Base-by-base conservation (phyloP, 192 early-diverging fungal species). In the Entomortierella chlamydospora region DNA sequence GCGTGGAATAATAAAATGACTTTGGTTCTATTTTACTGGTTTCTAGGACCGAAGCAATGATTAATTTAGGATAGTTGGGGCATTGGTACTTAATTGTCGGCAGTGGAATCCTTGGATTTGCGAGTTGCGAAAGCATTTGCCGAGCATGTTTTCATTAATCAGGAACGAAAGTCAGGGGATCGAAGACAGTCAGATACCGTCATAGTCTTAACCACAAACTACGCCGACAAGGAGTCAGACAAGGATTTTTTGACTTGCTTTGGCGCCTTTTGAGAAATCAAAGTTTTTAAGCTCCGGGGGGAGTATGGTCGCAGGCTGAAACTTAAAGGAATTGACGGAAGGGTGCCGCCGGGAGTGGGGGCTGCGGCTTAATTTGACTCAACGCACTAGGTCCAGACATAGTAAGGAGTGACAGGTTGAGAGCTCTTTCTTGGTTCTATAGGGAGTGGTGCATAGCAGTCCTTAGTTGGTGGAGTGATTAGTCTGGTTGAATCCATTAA, bases 31-130 rank as follows among this genome's bases (percentile, higher is more conserved):
- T 85, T 86, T 88, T 88, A 78, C 84, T 88, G 87, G 86, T 85
- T 87, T 88, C 83, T 87, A 84, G 78, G 78, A 83, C 70, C 69
- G 61, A 61, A 86, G 86, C 91, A 91, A 92, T 90, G 88, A 91
- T 92, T 90, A 92, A 89, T n/a, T 91, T 89, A 90, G 86, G 88
- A 90, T 87, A 90, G 89, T 91, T 90, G 90, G 87, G 89, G 89
- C 88, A 93, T 90, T 93, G 85, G 89, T 85, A 92, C 90, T 90
- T 87, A 84, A 85, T 88, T 86, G 88, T 88, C 87, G 89, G 89
- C 90, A 91, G 89, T 93, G 90, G 91, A 93, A 93, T 92, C 90
- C 91, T 91, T 93, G 90, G 91, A 93, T 92, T 90, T 88, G 84
- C 83, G 76, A 86, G 88, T 82, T 91, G 91, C 88, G 89, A 91